Conservation (phyloP, 1,284 basidiomycete genomes). For the Phellinidium pouzarii region DNA sequence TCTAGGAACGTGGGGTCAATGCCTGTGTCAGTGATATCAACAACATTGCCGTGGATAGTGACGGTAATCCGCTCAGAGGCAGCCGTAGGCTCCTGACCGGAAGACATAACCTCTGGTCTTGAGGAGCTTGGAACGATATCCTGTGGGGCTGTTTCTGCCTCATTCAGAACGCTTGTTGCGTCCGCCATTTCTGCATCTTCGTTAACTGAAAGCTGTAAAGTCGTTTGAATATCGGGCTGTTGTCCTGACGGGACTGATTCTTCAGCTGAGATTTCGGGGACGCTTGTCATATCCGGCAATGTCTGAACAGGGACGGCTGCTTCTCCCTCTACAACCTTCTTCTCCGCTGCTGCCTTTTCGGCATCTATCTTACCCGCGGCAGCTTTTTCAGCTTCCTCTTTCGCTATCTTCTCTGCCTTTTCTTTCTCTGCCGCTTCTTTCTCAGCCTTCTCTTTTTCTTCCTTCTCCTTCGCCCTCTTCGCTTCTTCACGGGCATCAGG, state of each 20-base stretch:
- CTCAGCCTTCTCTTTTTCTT: conserved; percentile 37
- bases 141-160: conserved; percentile 18
- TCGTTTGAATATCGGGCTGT: too few species aligned
- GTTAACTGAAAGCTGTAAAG: conserved; percentile 15
- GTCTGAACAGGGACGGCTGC: too few species aligned
- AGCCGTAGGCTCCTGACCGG: conserved; percentile 28
- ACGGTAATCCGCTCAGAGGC: conserved; percentile 66
- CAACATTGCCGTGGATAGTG: conserved; percentile 84
- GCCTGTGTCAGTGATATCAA: conserved; percentile 98
- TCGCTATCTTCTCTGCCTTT: conserved; percentile 27
- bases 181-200: conserved; percentile 22
- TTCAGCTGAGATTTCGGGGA: conserved; percentile 21
- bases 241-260: too few species aligned
- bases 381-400: conserved; percentile 20
- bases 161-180: background rate
- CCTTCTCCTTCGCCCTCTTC: conserved; percentile 41
- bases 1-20: conserved; percentile 98
- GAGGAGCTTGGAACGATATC: conserved; percentile 18
- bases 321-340: conserved; percentile 24
- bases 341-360: conserved; percentile 17
- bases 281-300: too few species aligned
- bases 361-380: too few species aligned
- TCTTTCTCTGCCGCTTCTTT: conserved; percentile 29
- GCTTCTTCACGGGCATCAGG: conserved; percentile 68
- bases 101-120: background rate